Evolutionary conservation across 768 basidiomycete species (phyloP).

Genomic region (Pulveroboletus sp.): DNA sequence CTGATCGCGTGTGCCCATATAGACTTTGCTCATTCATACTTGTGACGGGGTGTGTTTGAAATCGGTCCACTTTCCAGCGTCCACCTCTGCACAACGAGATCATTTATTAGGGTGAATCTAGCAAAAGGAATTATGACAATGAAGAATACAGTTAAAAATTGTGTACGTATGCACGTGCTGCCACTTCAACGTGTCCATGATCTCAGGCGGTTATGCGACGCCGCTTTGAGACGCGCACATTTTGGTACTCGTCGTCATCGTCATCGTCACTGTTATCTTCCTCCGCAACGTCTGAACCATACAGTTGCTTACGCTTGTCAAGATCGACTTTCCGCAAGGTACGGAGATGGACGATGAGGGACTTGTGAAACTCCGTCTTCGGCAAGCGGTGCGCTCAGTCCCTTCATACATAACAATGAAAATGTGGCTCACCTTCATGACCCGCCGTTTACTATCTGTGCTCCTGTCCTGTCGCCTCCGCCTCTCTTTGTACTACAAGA

Average conservation of each 20-base stretch:
- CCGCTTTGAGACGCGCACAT: conserved; percentile 26
- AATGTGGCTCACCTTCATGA: conserved; percentile 48
- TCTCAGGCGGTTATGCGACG: conserved; percentile 26
- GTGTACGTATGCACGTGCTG: conserved; percentile 21
- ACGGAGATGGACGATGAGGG: conserved; percentile 52
- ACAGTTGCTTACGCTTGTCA: conserved; percentile 43
- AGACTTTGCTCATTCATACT: too few relatives aligned
- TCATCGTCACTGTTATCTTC: conserved; percentile 35
- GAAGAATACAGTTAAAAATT: conserved; percentile 24
- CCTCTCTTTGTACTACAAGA: conserved; percentile 53
- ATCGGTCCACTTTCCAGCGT: too few relatives aligned
- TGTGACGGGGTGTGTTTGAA: not conserved
- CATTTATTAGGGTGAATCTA: conserved; percentile 27
- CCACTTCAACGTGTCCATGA: conserved; percentile 16
- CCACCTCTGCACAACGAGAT: conserved; percentile 16
- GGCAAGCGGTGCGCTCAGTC: not conserved
- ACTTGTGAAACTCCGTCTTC: conserved; percentile 68
- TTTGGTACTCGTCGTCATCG: conserved; percentile 33
- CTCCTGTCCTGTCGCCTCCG: conserved; percentile 52
- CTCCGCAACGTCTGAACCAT: conserved; percentile 37
- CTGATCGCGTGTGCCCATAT: not conserved
- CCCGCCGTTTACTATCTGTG: conserved; percentile 44
- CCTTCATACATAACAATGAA: not conserved
- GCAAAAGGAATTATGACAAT: conserved; percentile 25
- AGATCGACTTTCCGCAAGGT: conserved; percentile 57